phyloP scores from a whole-genome alignment of 2,329 filamentous ascomycete genomes.

The Botrytis squamosa region DNA sequence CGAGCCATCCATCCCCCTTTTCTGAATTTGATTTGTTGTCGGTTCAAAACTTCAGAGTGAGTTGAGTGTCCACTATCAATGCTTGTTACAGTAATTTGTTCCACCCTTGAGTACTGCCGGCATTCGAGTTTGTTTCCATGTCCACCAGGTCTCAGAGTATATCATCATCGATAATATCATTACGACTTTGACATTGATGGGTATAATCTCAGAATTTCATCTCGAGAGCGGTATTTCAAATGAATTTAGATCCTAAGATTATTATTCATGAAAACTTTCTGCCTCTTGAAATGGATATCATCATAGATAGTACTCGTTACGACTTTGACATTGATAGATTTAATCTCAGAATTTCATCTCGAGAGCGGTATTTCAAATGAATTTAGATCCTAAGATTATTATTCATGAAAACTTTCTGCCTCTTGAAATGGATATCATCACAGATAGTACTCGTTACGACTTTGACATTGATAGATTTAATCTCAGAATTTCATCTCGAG shows the following conservation, averaged over 20 bases:
- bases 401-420: neutral
- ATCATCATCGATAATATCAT: neutral
- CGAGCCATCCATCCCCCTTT: neutral
- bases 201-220: neutral
- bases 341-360: neutral
- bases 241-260: neutral
- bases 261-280: conserved; percentile 1
- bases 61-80: neutral
- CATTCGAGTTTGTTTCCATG: neutral
- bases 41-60: neutral
- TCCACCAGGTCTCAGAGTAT: neutral
- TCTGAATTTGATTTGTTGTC: neutral
- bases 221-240: neutral
- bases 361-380: neutral
- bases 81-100: conserved; percentile 5
- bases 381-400: neutral
- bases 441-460: neutral
- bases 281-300: neutral
- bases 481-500: neutral
- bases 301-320: neutral
- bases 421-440: neutral
- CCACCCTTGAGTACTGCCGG: conserved; percentile 1
- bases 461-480: neutral
- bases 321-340: neutral
- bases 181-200: neutral